These are phyloP conservation scores for Penicillium nucicola DNA, from an alignment of 495 filamentous ascomycete genomes.

Conservation along the genomic window DNA sequence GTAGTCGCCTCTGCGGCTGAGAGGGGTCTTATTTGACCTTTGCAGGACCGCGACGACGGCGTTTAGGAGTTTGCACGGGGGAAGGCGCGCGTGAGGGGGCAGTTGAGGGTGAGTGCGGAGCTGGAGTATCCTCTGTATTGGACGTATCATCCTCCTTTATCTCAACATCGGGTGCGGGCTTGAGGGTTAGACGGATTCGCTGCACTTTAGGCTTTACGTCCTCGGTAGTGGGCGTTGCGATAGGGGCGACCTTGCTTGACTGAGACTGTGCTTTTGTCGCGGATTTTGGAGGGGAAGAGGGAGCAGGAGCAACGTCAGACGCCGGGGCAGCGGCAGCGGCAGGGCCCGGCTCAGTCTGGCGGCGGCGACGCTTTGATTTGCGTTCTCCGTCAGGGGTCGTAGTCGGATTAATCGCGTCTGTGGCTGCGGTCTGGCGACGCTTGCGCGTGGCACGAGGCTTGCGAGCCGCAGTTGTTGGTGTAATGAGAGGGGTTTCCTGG, in stretches of 20 bases:
- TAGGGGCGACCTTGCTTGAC: neutral
- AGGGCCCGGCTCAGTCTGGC: neutral
- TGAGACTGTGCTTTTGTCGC: neutral
- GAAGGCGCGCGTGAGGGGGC: constrained; percentile 1
- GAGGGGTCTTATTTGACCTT: neutral
- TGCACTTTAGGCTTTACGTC: constrained; percentile 8
- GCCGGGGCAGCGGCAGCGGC: too few species aligned
- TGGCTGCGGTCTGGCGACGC: constrained; percentile 1
- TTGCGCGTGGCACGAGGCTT: constrained; percentile 8
- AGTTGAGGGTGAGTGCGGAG: neutral
- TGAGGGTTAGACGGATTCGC: constrained; percentile 14
- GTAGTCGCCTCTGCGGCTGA: neutral
- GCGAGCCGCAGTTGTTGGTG: neutral
- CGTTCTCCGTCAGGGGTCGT: neutral
- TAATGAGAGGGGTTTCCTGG: neutral
- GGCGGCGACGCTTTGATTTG: constrained; percentile 11
- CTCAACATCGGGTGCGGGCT: constrained; percentile 8
- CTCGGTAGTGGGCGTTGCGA: neutral
- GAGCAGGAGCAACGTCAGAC: neutral
- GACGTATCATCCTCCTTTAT: neutral
- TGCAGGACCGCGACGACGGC: neutral
- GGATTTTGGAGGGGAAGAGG: constrained; percentile 3
- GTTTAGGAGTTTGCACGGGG: neutral
- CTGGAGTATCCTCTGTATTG: neutral
- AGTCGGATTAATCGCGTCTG: neutral